Conservation (phyloP, 768 basidiomycete species). For the Tylopilus sp. region DNA sequence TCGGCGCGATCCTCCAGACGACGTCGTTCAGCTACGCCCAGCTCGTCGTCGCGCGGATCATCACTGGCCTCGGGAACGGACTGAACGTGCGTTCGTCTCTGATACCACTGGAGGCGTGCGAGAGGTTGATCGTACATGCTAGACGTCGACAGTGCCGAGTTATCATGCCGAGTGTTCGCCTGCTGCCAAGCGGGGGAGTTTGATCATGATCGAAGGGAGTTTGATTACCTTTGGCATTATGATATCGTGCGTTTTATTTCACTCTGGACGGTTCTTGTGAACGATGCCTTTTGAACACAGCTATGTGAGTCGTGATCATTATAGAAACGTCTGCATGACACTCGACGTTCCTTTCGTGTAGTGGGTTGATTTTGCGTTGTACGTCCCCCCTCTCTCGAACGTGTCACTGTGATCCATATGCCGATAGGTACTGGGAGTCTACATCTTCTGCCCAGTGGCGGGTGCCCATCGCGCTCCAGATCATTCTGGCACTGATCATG, state of each 20-base stretch:
- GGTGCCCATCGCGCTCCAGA: constrained; percentile 59
- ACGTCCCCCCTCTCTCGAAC: constrained; percentile 13
- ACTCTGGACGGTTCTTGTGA: not conserved
- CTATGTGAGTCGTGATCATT: constrained; percentile 17
- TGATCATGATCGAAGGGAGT: constrained; percentile 65
- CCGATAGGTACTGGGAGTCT: constrained; percentile 45
- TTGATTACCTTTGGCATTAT: constrained; percentile 63
- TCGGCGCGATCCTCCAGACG: constrained; percentile 59
- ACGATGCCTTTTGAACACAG: constrained; percentile 8
- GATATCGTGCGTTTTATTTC: constrained; percentile 45
- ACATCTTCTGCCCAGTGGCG: constrained; percentile 58
- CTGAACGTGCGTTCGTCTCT: constrained; percentile 41
- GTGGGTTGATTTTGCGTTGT: constrained; percentile 68
- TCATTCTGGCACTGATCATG: constrained; percentile 53
- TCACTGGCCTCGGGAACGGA: constrained; percentile 66
- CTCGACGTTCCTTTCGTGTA: constrained; percentile 21
- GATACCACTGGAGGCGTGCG: not conserved
- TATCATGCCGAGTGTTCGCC: constrained; percentile 69
- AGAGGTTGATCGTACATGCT: no score
- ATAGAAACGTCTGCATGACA: not conserved
- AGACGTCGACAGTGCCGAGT: constrained; percentile 64
- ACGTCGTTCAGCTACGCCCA: constrained; percentile 57
- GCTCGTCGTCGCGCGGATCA: constrained; percentile 56
- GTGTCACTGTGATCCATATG: not conserved
- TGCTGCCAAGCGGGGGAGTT: constrained; percentile 52